Evolutionary conservation across 2,329 filamentous ascomycete species (phyloP).

Genomic region (Colletotrichum karsti): DNA sequence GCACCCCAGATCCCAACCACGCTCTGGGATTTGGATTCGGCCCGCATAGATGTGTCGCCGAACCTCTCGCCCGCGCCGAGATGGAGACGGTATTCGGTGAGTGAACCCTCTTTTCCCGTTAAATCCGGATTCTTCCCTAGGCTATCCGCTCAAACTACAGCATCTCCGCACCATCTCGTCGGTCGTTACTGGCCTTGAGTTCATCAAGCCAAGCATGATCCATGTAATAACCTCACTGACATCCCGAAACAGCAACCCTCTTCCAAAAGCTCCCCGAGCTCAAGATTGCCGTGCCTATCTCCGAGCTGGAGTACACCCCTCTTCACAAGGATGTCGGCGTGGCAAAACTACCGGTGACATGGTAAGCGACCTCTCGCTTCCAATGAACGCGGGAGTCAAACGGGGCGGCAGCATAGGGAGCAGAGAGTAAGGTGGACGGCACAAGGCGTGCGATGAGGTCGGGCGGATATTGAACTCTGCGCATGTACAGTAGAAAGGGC

Average conservation of each 20-base stretch:
- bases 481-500: not conserved
- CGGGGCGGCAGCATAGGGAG: too few species aligned
- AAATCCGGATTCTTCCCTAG: not conserved
- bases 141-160: too few species aligned
- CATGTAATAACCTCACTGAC: not conserved
- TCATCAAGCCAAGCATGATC: not conserved
- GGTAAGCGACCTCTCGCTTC: slow-evolving; percentile 28
- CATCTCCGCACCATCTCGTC: not conserved
- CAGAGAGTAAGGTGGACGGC: not conserved
- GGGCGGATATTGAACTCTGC: not conserved
- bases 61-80: slow-evolving; percentile 51
- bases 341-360: slow-evolving; percentile 45
- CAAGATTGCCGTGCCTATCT: slow-evolving; percentile 46
- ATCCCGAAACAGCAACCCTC: slow-evolving; percentile 33
- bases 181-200: not conserved
- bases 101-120: slow-evolving; percentile 27
- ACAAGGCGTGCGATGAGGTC: not conserved
- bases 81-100: slow-evolving; percentile 52
- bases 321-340: slow-evolving; percentile 50
- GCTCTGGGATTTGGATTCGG: slow-evolving; percentile 56
- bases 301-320: slow-evolving; percentile 48
- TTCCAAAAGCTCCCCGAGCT: slow-evolving; percentile 48
- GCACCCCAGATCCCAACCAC: slow-evolving; percentile 40
- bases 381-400: not conserved
- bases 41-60: slow-evolving; percentile 54